Evolutionary conservation across 176 grass and related monocot genomes (phyloP).

Genomic region (Cenchrus purpureus): DNA sequence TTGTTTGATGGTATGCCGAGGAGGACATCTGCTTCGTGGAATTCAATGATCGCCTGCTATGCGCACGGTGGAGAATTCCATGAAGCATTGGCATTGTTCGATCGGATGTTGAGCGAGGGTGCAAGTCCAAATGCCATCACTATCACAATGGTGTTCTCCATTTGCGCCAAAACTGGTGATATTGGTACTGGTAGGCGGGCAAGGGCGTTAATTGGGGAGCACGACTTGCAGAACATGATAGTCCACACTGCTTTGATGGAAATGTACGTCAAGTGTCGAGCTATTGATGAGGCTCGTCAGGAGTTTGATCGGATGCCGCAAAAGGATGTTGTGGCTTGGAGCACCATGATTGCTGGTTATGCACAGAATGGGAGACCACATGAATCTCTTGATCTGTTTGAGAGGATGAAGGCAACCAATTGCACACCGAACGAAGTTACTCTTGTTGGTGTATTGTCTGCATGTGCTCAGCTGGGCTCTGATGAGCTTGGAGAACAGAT

Average conservation of each 20-base stretch:
- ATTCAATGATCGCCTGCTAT: constrained; percentile 86
- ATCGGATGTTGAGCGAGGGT: constrained; percentile 62
- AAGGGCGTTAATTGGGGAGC: constrained; percentile 49
- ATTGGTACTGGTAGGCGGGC: constrained; percentile 49
- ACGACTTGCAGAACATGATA: constrained; percentile 64
- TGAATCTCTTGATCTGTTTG: constrained; percentile 78
- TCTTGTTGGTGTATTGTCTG: constrained; percentile 72
- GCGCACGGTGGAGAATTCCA: constrained; percentile 51
- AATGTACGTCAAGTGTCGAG: constrained; percentile 80
- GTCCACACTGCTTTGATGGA: constrained; percentile 79
- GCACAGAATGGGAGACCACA: constrained; percentile 73
- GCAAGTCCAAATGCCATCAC: constrained; percentile 72
- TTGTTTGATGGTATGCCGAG: constrained; percentile 70
- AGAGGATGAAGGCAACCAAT: constrained; percentile 66
- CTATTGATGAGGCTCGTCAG: constrained; percentile 68
- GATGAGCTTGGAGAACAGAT: constrained; percentile 69
- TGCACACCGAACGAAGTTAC: constrained; percentile 87
- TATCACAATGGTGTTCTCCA: constrained; percentile 63
- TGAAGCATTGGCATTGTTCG: constrained; percentile 72
- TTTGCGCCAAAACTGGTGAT: constrained; percentile 78
- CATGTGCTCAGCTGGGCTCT: constrained; percentile 69
- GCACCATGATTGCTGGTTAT: constrained; percentile 84
- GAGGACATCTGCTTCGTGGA: constrained; percentile 80
- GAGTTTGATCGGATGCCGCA: constrained; percentile 69
- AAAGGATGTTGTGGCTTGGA: constrained; percentile 87